Conservation (phyloP, 371 early-diverging fungal genomes). For the Funneliformis caledonium region DNA sequence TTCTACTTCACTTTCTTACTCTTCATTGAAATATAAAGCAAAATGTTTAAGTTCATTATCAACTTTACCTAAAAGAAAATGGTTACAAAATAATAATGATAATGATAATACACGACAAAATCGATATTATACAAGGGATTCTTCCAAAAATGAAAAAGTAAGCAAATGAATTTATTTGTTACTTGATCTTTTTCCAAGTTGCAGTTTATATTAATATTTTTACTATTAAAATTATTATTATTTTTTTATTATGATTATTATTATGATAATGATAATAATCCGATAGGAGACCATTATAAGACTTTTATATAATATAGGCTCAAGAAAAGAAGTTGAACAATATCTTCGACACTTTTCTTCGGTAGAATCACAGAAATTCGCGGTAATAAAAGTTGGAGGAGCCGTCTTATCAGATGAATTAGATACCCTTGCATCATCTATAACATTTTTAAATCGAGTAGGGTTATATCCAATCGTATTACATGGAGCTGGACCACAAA, state of each 20-base stretch:
- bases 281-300: slow-evolving; percentile 93
- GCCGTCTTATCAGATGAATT: slow-evolving; percentile 95
- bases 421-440: slow-evolving; percentile 90
- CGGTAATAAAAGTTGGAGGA: slow-evolving; percentile 98
- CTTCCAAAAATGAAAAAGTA: slow-evolving; percentile 33
- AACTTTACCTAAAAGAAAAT: not conserved
- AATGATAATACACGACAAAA: not conserved
- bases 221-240: not conserved
- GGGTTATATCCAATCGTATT: slow-evolving; percentile 97
- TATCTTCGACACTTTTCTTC: slow-evolving; percentile 94
- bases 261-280: not conserved
- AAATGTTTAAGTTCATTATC: slow-evolving; percentile 1
- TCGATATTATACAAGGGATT: slow-evolving; percentile 15
- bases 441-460: slow-evolving; percentile 94
- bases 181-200: not conserved
- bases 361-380: slow-evolving; percentile 98
- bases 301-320: slow-evolving; percentile 97
- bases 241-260: not conserved
- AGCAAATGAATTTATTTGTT: not conserved
- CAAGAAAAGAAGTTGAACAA: slow-evolving; percentile 96
- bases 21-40: not conserved
- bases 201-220: not conserved
- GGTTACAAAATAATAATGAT: not conserved
- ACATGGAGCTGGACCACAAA: slow-evolving; percentile 97
- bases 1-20: not conserved